phyloP scores from a whole-genome alignment of 352 stramenopile genomes.

The Phytophthora fragariaefolia region DNA sequence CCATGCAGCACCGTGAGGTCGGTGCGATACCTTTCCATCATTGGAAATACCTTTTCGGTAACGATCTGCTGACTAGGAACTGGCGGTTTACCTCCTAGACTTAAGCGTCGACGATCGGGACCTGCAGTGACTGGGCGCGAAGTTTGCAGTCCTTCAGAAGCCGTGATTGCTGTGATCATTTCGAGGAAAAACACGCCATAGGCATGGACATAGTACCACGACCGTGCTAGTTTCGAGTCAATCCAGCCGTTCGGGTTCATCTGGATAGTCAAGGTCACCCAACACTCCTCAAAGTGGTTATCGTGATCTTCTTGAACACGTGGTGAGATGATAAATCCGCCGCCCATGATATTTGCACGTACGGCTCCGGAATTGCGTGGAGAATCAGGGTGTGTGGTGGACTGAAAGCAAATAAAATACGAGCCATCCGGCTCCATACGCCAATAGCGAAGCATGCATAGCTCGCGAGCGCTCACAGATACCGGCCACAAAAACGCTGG shows the following conservation, averaged over 20 bases:
- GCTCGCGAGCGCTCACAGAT: slow-evolving; percentile 65
- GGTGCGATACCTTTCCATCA: slow-evolving; percentile 72
- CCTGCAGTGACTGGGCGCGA: slow-evolving; percentile 33
- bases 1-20: slow-evolving; percentile 60
- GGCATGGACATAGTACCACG: slow-evolving; percentile 79
- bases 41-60: slow-evolving; percentile 61
- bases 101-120: slow-evolving; percentile 21
- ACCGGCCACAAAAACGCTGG: slow-evolving; percentile 80
- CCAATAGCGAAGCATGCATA: slow-evolving; percentile 85
- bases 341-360: slow-evolving; percentile 68
- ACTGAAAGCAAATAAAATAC: slow-evolving; percentile 90
- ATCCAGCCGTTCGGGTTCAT: slow-evolving; percentile 87
- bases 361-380: slow-evolving; percentile 46
- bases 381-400: slow-evolving; percentile 70
- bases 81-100: slow-evolving; percentile 20
- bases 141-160: slow-evolving; percentile 29
- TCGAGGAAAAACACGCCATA: slow-evolving; percentile 81
- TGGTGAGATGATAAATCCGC: slow-evolving; percentile 76
- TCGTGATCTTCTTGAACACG: slow-evolving; percentile 58
- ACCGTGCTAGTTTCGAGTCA: slow-evolving; percentile 56
- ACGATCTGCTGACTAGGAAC: slow-evolving; percentile 59
- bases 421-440: slow-evolving; percentile 80
- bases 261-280: slow-evolving; percentile 81
- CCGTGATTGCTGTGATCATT: slow-evolving; percentile 73
- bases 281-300: slow-evolving; percentile 75